Evolutionary conservation across 352 stramenopile genomes (phyloP).

Genomic region (Phytophthora cryptogea): DNA sequence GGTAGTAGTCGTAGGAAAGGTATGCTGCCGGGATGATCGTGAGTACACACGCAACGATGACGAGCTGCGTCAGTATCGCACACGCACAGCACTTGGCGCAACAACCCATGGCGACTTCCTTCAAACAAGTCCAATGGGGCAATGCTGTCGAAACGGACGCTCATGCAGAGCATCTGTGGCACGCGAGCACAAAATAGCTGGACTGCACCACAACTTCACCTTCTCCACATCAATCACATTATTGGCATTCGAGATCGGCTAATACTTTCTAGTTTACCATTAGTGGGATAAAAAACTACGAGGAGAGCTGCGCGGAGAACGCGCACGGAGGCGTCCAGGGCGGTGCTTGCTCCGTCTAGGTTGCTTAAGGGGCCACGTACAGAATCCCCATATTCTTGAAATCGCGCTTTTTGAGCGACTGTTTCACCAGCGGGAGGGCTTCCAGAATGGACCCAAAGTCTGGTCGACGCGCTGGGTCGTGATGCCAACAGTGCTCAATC

Average conservation of each 20-base stretch:
- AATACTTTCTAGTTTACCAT: conserved; percentile 46
- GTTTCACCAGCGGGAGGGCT: conserved; percentile 77
- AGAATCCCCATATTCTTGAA: conserved; percentile 86
- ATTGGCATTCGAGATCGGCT: conserved; percentile 15
- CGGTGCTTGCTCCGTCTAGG: conserved; percentile 21
- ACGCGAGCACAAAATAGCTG: neutral
- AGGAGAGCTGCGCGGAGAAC: conserved; percentile 11
- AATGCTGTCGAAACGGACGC: neutral
- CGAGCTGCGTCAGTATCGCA: conserved; percentile 32
- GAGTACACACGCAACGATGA: conserved; percentile 34
- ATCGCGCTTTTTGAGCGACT: conserved; percentile 84
- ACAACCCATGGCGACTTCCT: conserved; percentile 14
- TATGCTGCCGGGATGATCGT: conserved; percentile 42
- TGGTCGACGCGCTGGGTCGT: conserved; percentile 71
- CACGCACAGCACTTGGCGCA: conserved; percentile 31
- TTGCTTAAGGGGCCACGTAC: conserved; percentile 30
- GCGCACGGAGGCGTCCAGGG: neutral
- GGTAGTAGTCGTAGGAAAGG: conserved; percentile 47
- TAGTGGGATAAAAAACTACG: conserved; percentile 29
- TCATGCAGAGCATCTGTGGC: neutral
- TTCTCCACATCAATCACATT: conserved; percentile 10
- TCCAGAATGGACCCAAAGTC: conserved; percentile 82
- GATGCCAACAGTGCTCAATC: conserved; percentile 86
- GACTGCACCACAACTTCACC: neutral
- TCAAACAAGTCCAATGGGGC: neutral